Percentiles rank a stretch among this genome's conserved stretches.
These are phyloP conservation scores for Russula abietina DNA, from an alignment of 768 basidiomycete genomes.

Conservation along the genomic window DNA sequence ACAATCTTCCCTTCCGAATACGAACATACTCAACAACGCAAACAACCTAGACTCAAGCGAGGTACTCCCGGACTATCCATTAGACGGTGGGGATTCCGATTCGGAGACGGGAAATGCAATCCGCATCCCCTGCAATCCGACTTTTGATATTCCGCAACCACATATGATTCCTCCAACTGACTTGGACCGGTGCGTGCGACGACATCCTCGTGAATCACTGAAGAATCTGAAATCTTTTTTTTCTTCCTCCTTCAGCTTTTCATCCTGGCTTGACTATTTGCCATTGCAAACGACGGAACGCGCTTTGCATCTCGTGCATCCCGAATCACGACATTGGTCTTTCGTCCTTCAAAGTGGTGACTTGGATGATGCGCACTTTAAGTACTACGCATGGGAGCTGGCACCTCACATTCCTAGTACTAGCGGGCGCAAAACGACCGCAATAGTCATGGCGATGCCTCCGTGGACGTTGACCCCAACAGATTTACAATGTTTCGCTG, in stretches of 20 bases:
- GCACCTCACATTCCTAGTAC: not conserved
- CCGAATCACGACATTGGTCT: conserved; percentile 10
- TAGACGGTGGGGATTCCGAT: conserved; percentile 3
- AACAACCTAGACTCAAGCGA: not conserved
- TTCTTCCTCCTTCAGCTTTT: conserved; percentile 2
- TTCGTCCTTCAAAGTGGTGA: conserved; percentile 18
- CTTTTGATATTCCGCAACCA: conserved; percentile 21
- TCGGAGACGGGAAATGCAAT: conserved; percentile 11
- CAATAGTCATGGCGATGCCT: conserved; percentile 21
- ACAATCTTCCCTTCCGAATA: not conserved
- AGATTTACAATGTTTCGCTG: conserved; percentile 18
- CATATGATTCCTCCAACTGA: conserved; percentile 12
- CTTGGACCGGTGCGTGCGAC: conserved; percentile 14
- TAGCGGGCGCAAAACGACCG: conserved; percentile 10
- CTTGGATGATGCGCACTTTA: conserved; percentile 14
- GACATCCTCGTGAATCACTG: not conserved
- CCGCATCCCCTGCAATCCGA: conserved; percentile 17
- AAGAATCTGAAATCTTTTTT: not conserved
- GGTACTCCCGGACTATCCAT: conserved; percentile 10
- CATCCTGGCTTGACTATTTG: conserved; percentile 18
- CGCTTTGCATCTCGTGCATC: conserved; percentile 20
- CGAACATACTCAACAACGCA: not conserved
- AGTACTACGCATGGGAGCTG: conserved; percentile 18
- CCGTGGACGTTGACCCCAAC: conserved; percentile 21
- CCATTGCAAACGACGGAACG: conserved; percentile 21